Percentiles rank a stretch among this genome's conserved stretches.
Conservation (phyloP, 371 early-diverging fungal genomes). For the Rhizopus delemar region DNA sequence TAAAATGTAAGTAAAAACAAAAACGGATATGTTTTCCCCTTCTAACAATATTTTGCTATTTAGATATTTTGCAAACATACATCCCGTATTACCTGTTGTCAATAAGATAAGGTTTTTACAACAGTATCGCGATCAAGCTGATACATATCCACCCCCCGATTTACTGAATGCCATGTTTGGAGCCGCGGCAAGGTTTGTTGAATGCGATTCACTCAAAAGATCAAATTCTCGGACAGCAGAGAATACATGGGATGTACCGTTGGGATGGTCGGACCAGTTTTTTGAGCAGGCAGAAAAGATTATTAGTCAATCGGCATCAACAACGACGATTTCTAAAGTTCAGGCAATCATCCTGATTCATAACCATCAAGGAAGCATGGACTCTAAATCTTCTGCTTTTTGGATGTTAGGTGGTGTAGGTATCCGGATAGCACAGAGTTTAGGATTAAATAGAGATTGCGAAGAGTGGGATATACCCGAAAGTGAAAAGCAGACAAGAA, state of each 20-base stretch:
- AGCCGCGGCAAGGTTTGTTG: conserved; percentile 49
- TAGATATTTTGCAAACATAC: conserved; percentile 52
- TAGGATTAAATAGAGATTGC: conserved; percentile 45
- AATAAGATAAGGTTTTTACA: conserved; percentile 43
- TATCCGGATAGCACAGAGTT: conserved; percentile 39
- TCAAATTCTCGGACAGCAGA: conserved; percentile 29
- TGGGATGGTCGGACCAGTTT: conserved; percentile 50
- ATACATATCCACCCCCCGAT: conserved; percentile 41
- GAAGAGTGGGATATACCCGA: conserved; percentile 50
- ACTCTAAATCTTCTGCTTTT: conserved; percentile 49
- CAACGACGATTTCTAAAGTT: conserved; percentile 43
- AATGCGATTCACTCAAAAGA: conserved; percentile 33
- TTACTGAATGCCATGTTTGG: conserved; percentile 53
- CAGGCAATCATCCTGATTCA: conserved; percentile 47
- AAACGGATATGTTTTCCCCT: background rate
- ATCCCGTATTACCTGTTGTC: conserved; percentile 50
- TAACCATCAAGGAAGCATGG: conserved; percentile 46
- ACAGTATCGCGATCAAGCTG: conserved; percentile 45
- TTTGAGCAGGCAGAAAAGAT: conserved; percentile 43
- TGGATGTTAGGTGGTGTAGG: conserved; percentile 46
- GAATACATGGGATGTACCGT: conserved; percentile 42
- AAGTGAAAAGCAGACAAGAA: conserved; percentile 46
- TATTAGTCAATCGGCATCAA: conserved; percentile 25
- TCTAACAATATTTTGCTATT: background rate
- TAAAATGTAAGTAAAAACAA: conserved; percentile 33